These are phyloP conservation scores for Sabuloglossum arenarium DNA, from an alignment of 495 filamentous ascomycete genomes.

Conservation along the genomic window DNA sequence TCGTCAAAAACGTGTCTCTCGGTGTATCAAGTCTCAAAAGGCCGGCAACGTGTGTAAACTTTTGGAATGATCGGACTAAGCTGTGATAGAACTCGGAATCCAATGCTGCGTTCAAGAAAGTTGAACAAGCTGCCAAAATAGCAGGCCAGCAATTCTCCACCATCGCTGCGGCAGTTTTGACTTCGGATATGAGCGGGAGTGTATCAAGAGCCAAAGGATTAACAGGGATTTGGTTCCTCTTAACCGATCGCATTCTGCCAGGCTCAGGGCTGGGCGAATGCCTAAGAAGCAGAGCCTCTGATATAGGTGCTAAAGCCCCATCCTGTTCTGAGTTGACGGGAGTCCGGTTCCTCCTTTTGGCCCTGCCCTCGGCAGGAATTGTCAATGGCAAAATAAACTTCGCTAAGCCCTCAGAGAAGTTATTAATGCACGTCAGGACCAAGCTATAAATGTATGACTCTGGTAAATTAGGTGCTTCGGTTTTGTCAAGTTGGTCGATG, in stretches of 20 bases:
- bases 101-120: slow-evolving; percentile 75
- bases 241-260: slow-evolving; percentile 18
- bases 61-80: slow-evolving; percentile 85
- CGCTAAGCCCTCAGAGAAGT: slow-evolving; percentile 74
- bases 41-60: slow-evolving; percentile 86
- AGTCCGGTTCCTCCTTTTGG: slow-evolving; percentile 18
- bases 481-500: slow-evolving; percentile 86
- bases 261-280: background rate
- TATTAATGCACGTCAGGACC: slow-evolving; percentile 69
- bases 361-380: slow-evolving; percentile 37
- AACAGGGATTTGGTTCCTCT: slow-evolving; percentile 41
- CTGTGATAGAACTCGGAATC: slow-evolving; percentile 91
- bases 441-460: slow-evolving; percentile 90
- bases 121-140: slow-evolving; percentile 79
- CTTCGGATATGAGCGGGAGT: slow-evolving; percentile 45
- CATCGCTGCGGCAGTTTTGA: slow-evolving; percentile 56
- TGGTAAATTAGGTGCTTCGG: slow-evolving; percentile 59
- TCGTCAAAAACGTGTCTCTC: slow-evolving; percentile 85
- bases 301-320: slow-evolving; percentile 5
- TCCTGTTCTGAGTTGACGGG: slow-evolving; percentile 5
- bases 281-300: background rate
- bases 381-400: slow-evolving; percentile 84
- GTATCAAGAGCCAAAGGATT: slow-evolving; percentile 59
- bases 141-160: slow-evolving; percentile 92
- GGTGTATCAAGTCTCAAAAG: slow-evolving; percentile 66